Conservation (phyloP, 192 early-diverging fungal species). For the Coemansia umbellata region DNA sequence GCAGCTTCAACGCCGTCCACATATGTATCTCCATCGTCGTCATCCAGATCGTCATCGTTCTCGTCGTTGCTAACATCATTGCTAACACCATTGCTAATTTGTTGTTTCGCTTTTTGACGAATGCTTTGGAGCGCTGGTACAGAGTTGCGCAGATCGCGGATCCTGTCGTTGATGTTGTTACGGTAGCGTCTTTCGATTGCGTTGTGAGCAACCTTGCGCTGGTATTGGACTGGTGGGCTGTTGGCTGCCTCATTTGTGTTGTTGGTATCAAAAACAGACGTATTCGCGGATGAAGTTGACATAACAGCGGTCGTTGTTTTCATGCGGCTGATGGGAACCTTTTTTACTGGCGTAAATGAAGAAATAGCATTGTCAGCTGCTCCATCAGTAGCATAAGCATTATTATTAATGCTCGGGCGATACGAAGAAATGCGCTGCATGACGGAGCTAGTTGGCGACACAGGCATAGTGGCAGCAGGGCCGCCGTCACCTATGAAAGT, state of each 20-base stretch:
- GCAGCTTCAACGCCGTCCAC: conserved; percentile 83
- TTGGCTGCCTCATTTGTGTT: not conserved
- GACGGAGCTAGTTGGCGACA: conserved; percentile 11
- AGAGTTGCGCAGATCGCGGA: conserved; percentile 76
- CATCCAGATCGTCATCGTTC: conserved; percentile 40
- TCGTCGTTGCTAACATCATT: conserved; percentile 33
- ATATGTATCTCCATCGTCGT: conserved; percentile 40
- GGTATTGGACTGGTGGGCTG: conserved; percentile 38
- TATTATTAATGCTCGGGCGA: conserved; percentile 7
- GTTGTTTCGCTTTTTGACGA: conserved; percentile 26
- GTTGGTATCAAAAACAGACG: not conserved
- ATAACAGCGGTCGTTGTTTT: conserved; percentile 4
- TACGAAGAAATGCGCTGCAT: conserved; percentile 47
- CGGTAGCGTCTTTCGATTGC: conserved; percentile 92
- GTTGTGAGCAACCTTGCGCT: conserved; percentile 92
- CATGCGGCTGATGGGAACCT: conserved; percentile 13
- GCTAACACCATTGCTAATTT: conserved; percentile 53
- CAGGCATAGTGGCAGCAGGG: conserved; percentile 6
- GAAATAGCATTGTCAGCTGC: not conserved
- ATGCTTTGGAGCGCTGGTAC: conserved; percentile 74
- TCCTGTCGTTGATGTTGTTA: conserved; percentile 97
- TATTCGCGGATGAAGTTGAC: not conserved
- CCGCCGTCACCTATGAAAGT: not conserved
- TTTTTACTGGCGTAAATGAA: not conserved
- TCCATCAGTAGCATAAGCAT: not conserved